A percentile compares a stretch with the other conserved stretches of the same genome.
Evolutionary conservation across 768 basidiomycete species (phyloP).

Genomic region (Termitomyces sp.): DNA sequence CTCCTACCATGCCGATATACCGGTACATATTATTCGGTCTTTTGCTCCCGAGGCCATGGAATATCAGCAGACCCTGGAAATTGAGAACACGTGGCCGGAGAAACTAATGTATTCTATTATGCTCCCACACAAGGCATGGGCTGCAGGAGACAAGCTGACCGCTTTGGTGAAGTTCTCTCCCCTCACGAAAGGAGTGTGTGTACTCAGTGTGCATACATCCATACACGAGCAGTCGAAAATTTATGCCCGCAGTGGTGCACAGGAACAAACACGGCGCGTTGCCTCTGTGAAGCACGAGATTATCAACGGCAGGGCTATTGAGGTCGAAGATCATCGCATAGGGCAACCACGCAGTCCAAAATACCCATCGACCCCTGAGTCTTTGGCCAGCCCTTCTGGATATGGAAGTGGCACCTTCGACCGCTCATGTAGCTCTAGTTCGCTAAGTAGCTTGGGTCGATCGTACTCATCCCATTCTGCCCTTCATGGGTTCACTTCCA

Average conservation of each 20-base stretch:
- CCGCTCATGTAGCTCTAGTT: conserved; percentile 8
- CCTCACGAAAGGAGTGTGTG: conserved; percentile 76
- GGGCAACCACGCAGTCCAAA: conserved; percentile 15
- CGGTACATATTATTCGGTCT: conserved; percentile 69
- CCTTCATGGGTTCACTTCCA: conserved; percentile 4
- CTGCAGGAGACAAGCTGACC: conserved; percentile 81
- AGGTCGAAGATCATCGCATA: conserved; percentile 24
- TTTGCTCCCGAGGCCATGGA: conserved; percentile 84
- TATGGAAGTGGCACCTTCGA: background rate
- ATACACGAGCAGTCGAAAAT: conserved; percentile 76
- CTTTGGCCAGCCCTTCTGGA: conserved; percentile 10
- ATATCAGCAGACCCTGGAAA: conserved; percentile 93
- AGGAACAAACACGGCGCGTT: conserved; percentile 61
- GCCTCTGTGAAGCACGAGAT: conserved; percentile 69
- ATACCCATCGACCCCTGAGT: conserved; percentile 12
- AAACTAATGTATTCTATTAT: conserved; percentile 96
- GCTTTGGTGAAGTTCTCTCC: conserved; percentile 87
- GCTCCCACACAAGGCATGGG: conserved; percentile 95
- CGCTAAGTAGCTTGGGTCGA: conserved; percentile 7
- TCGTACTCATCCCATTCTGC: conserved; percentile 3
- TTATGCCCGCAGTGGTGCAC: conserved; percentile 46
- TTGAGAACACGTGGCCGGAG: conserved; percentile 96
- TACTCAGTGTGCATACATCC: conserved; percentile 62
- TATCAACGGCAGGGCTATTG: conserved; percentile 51
- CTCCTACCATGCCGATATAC: conserved; percentile 60